These are phyloP conservation scores for Apiospora arundinis DNA, from an alignment of 2,329 filamentous ascomycete genomes.

Conservation along the genomic window DNA sequence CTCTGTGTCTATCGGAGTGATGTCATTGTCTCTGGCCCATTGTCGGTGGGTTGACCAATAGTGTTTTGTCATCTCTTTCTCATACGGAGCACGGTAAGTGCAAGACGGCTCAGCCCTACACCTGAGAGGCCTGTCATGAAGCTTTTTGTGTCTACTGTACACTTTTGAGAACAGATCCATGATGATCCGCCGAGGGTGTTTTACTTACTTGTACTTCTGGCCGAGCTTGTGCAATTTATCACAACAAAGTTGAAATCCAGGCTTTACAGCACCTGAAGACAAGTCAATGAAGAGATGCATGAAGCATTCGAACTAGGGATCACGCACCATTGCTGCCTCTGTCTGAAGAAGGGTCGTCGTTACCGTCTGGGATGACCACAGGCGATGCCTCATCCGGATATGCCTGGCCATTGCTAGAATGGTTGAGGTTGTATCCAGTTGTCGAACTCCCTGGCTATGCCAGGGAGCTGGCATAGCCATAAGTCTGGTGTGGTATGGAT, in stretches of 20 bases:
- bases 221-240: background rate
- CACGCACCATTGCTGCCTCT: background rate
- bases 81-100: background rate
- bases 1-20: background rate
- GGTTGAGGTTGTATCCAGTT: background rate
- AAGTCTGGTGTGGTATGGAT: background rate
- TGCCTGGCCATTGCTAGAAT: background rate
- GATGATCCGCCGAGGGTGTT: background rate
- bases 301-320: background rate
- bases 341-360: background rate
- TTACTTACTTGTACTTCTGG: background rate
- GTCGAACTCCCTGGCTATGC: background rate
- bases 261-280: background rate
- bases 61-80: background rate
- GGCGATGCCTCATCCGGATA: background rate
- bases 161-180: background rate
- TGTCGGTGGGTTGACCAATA: background rate
- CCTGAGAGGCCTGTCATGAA: background rate
- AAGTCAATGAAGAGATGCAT: background rate
- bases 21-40: background rate
- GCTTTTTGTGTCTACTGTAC: background rate
- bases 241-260: background rate
- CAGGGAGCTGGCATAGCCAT: background rate
- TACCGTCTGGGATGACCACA: background rate
- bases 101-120: background rate